Conservation (phyloP, 139 green algal genomes). For the Micractinium conductrix region DNA sequence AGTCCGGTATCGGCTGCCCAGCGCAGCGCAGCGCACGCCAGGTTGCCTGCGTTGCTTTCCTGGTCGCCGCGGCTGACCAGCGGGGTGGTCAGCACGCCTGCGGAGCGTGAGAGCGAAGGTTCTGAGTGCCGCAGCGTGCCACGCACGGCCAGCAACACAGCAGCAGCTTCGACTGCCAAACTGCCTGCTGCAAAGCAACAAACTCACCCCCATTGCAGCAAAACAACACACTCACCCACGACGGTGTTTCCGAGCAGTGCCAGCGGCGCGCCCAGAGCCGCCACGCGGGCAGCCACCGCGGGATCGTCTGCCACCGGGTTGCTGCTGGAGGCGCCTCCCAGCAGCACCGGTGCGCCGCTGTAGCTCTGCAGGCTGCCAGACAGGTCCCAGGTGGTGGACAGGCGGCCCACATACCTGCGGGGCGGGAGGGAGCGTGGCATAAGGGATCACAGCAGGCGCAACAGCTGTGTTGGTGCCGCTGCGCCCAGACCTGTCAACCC, state of each 20-base stretch:
- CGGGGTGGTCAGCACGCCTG: too few relatives aligned
- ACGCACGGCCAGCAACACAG: too few relatives aligned
- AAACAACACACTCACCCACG: background rate
- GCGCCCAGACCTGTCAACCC: too few relatives aligned
- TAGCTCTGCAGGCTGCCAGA: background rate
- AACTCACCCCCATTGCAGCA: too few relatives aligned
- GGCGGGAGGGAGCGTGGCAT: too few relatives aligned
- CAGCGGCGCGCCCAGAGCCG: background rate
- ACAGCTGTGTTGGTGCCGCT: too few relatives aligned
- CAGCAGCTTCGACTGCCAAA: too few relatives aligned
- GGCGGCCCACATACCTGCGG: constrained; percentile 36
- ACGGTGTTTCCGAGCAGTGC: background rate
- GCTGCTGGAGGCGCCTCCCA: constrained; percentile 25
- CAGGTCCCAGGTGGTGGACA: constrained; percentile 31
- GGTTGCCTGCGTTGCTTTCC: constrained; percentile 44
- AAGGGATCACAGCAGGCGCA: background rate
- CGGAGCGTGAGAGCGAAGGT: too few relatives aligned
- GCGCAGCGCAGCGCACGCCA: constrained; percentile 48
- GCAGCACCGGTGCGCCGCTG: constrained; percentile 20
- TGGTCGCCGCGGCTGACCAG: background rate
- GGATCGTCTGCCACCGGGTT: constrained; percentile 28
- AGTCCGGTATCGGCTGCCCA: too few relatives aligned
- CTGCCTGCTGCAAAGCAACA: too few relatives aligned
- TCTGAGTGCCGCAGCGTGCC: too few relatives aligned
- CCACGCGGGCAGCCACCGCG: background rate